Evolutionary conservation across 106 monocot genomes (phyloP).

Genomic region (Hemerocallis citrina): DNA sequence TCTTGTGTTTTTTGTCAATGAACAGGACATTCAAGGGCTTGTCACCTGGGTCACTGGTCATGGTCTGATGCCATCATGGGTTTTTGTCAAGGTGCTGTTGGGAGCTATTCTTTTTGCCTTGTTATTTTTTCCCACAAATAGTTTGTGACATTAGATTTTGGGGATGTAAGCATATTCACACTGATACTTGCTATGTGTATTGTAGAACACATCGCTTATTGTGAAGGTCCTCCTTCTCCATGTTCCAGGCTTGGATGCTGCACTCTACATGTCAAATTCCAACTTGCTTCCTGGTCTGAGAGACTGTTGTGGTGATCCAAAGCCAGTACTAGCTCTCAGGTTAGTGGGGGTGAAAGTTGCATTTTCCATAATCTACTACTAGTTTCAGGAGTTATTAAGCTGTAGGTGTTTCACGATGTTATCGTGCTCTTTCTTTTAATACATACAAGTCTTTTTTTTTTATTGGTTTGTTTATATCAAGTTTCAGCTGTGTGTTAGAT

Average conservation of each 20-base stretch:
- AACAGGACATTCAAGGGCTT: slow-evolving; percentile 85
- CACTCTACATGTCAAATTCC: slow-evolving; percentile 75
- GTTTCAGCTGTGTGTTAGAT: slow-evolving; percentile 77
- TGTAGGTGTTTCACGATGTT: not conserved
- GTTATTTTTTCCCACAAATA: not conserved
- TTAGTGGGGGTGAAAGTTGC: slow-evolving; percentile 13
- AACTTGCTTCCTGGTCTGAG: slow-evolving; percentile 42
- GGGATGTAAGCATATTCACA: not conserved
- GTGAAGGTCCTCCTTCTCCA: slow-evolving; percentile 79
- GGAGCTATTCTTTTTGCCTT: not conserved
- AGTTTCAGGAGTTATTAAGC: not conserved
- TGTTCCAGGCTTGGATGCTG: slow-evolving; percentile 94
- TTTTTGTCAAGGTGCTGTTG: slow-evolving; percentile 74
- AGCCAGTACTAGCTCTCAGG: slow-evolving; percentile 85
- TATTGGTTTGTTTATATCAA: not conserved
- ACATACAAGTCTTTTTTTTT: not conserved
- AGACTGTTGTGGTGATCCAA: slow-evolving; percentile 67
- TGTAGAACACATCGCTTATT: slow-evolving; percentile 89
- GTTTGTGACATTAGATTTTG: not conserved
- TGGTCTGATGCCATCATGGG: slow-evolving; percentile 85
- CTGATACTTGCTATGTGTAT: slow-evolving; percentile 9
- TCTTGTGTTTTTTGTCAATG: slow-evolving; percentile 1
- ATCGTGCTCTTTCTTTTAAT: not conserved
- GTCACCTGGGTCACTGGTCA: slow-evolving; percentile 93
- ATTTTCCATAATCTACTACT: not conserved